Conservation (phyloP, 1,139 yeast species). For the Taphrina wiesneri region DNA sequence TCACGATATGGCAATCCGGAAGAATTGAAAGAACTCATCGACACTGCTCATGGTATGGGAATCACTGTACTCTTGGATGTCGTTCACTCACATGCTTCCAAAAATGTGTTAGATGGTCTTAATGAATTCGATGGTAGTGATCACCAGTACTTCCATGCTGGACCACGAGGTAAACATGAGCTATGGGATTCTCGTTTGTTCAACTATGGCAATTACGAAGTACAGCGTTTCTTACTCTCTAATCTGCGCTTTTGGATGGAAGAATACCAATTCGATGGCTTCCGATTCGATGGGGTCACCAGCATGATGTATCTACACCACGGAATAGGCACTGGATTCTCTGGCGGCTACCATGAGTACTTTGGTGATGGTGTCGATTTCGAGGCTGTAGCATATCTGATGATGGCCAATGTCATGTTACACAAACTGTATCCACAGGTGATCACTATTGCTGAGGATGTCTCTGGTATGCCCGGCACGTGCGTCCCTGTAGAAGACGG, state of each 20-base stretch:
- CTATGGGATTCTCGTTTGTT: slow-evolving; percentile 94
- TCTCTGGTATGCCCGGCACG: slow-evolving; percentile 94
- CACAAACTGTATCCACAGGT: slow-evolving; percentile 58
- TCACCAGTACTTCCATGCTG: slow-evolving; percentile 89
- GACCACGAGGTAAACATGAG: slow-evolving; percentile 78
- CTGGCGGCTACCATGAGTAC: slow-evolving; percentile 92
- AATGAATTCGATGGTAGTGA: slow-evolving; percentile 95
- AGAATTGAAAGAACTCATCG: slow-evolving; percentile 84
- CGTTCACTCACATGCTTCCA: slow-evolving; percentile 94
- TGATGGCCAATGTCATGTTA: slow-evolving; percentile 81
- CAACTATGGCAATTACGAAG: slow-evolving; percentile 88
- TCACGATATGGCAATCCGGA: slow-evolving; percentile 89
- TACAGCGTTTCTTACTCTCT: slow-evolving; percentile 80
- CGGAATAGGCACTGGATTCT: slow-evolving; percentile 83
- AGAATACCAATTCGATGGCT: slow-evolving; percentile 86
- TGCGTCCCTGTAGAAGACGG: slow-evolving; percentile 73
- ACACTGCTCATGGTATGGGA: slow-evolving; percentile 87
- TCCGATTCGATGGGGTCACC: slow-evolving; percentile 95
- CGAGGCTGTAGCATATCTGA: slow-evolving; percentile 82
- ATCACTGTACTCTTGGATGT: slow-evolving; percentile 84
- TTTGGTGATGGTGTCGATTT: slow-evolving; percentile 78
- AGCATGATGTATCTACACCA: slow-evolving; percentile 90
- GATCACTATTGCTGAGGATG: slow-evolving; percentile 92
- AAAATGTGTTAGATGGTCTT: slow-evolving; percentile 89
- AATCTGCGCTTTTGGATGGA: slow-evolving; percentile 83